Evolutionary conservation across 179 eudicot species (phyloP), one percentile per base, ranked within the genome.

Genomic region (Beta lomatogona): DNA sequence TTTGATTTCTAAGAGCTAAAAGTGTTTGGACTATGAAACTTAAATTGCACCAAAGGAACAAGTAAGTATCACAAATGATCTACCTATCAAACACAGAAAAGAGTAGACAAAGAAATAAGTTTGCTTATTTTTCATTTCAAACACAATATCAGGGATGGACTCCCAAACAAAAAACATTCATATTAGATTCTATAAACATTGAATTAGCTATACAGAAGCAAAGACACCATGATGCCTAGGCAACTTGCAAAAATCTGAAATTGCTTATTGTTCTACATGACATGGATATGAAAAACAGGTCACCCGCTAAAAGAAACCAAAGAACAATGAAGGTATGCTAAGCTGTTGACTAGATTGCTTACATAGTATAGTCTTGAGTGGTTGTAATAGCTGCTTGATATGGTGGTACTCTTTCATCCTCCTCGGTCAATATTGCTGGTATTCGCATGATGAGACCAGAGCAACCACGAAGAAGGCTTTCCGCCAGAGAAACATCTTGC

Each of bases 341-440:
- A 81, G 75, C 59, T 75, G 75, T 87, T 78, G 50, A 76, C 85
- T 71, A 86, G 63, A 81, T 77, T 75, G 82, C 83, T 88, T 86
- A 87, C 89, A 86, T 69, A 70, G 63, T 82, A 71, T 72, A 57
- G 55, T 80, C 79, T 76, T 83, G 82, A 66, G 79, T 15, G 28
- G 73, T 61, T 79, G 81, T 28, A 63, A 77, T 25, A 77, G 57
- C 77, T 22, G 66, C 83, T 69, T 55, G 58, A 31, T 55, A 61
- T 41, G 73, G 65, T 31, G 25, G 63, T 48, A 45, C 36, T 63
- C 77, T 74, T 46, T 52, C 61, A 22, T 44, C 59, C 54, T 12
- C 61, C 61, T 48, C 75, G 50, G 41, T 13, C 64, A 59, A 3
- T 15, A 2, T 48, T 58, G 65, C 68, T 63, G 79, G 71, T 80